These are phyloP conservation scores for Psilocybe subaeruginosa DNA, from an alignment of 768 basidiomycete genomes.

Conservation along the genomic window DNA sequence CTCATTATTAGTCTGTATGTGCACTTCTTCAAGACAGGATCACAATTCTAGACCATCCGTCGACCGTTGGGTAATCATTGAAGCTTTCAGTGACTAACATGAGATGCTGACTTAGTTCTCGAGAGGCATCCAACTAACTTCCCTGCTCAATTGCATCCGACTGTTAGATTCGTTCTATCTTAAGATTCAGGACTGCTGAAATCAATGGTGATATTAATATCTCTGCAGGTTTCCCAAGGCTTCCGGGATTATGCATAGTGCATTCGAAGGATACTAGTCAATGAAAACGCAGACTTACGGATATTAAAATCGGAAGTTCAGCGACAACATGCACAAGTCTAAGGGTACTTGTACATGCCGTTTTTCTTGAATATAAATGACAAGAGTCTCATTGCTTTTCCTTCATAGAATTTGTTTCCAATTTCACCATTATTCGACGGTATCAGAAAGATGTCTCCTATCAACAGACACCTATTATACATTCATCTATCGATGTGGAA, in stretches of 20 bases:
- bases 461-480: neutral
- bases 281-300: neutral
- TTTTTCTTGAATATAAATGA: neutral
- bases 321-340: no score
- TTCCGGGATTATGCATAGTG: neutral
- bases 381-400: neutral
- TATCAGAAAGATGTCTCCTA: neutral
- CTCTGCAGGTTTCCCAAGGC: neutral
- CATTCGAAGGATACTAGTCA: neutral
- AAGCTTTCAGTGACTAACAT: neutral
- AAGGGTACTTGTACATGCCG: neutral
- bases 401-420: neutral
- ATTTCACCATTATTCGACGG: neutral
- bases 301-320: neutral
- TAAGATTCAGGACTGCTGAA: neutral
- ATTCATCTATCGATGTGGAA: neutral
- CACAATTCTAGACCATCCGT: neutral
- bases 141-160: neutral
- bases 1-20: no score
- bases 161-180: neutral
- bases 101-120: neutral
- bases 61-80: no score
- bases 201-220: neutral
- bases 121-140: neutral
- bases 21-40: neutral